Conservation (phyloP, 2,329 filamentous ascomycete species). For the Acrocalymma vagum region DNA sequence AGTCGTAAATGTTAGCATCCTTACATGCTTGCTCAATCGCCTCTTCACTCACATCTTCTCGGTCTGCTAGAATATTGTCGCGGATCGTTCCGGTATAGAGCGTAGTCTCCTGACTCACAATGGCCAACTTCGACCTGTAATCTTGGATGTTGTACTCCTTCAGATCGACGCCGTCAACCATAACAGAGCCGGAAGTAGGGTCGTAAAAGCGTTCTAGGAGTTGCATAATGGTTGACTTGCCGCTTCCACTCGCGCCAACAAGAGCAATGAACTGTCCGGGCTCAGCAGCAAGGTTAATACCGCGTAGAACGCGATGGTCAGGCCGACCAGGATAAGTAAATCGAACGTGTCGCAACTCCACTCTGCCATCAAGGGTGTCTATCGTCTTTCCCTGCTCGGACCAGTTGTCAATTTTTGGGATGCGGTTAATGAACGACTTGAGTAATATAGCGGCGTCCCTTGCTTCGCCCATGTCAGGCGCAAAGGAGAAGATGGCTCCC, state of each 20-base stretch:
- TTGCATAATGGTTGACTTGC: conserved; percentile 92
- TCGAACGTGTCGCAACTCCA: conserved; percentile 92
- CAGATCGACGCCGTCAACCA: conserved; percentile 84
- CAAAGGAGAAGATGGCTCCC: conserved; percentile 91
- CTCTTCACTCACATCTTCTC: conserved; percentile 74
- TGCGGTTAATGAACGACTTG: conserved; percentile 83
- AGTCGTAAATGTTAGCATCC: conserved; percentile 60
- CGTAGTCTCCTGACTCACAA: conserved; percentile 96
- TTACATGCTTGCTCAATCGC: conserved; percentile 80
- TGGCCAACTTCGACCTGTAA: conserved; percentile 83
- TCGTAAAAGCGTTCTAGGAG: conserved; percentile 96
- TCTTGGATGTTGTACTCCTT: conserved; percentile 79
- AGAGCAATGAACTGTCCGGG: conserved; percentile 87
- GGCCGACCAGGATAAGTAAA: conserved; percentile 93
- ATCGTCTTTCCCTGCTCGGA: conserved; percentile 55
- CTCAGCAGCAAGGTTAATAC: conserved; percentile 76
- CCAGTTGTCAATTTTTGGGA: conserved; percentile 72
- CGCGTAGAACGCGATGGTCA: conserved; percentile 90
- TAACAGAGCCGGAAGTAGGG: conserved; percentile 79
- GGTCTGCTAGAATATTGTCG: conserved; percentile 79
- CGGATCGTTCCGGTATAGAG: conserved; percentile 91
- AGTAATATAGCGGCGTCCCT: conserved; percentile 82
- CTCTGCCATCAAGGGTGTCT: conserved; percentile 66
- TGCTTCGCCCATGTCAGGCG: conserved; percentile 96
- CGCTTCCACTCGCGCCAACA: conserved; percentile 93